phyloP scores from a whole-genome alignment of 2,329 filamentous ascomycete species.

The Tothia fuscella region DNA sequence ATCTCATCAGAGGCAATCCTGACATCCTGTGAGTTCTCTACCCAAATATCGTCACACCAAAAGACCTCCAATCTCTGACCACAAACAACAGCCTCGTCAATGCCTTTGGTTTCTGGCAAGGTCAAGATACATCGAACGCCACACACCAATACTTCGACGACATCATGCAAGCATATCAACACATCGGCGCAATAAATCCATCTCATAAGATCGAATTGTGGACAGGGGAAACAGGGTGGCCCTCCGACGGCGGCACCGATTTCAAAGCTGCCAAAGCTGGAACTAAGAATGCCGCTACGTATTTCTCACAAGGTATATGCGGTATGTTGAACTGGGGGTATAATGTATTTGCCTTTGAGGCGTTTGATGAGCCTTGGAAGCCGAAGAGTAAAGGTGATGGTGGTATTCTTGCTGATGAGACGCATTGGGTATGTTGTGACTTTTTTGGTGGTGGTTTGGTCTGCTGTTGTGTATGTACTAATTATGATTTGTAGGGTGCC shows the following conservation, averaged over 20 bases:
- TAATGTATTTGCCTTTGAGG: conserved; percentile 63
- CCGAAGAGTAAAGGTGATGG: conserved; percentile 50
- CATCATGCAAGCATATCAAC: conserved; percentile 49
- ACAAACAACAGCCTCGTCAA: conserved; percentile 41
- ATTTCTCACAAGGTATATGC: conserved; percentile 52
- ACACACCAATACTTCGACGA: conserved; percentile 55
- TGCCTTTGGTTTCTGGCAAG: conserved; percentile 65
- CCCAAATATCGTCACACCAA: neutral
- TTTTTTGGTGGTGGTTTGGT: no score
- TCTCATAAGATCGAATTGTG: conserved; percentile 48
- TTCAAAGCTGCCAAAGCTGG: conserved; percentile 51
- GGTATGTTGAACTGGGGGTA: conserved; percentile 52
- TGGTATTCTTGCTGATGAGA: conserved; percentile 50
- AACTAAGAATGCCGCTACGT: conserved; percentile 45
- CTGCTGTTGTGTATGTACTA: no score
- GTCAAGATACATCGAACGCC: conserved; percentile 44
- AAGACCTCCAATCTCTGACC: neutral
- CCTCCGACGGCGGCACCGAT: conserved; percentile 47
- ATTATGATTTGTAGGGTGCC: no score
- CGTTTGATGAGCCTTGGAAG: conserved; percentile 64
- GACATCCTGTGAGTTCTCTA: conserved; percentile 43
- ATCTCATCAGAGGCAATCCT: conserved; percentile 47
- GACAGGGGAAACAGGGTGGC: conserved; percentile 60
- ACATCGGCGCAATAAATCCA: conserved; percentile 49
- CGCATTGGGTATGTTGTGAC: no score